Percentiles rank a stretch among this genome's conserved stretches.
Evolutionary conservation across 1,284 basidiomycete species (phyloP).

Genomic region (Mycosarcoma mackinlayi): DNA sequence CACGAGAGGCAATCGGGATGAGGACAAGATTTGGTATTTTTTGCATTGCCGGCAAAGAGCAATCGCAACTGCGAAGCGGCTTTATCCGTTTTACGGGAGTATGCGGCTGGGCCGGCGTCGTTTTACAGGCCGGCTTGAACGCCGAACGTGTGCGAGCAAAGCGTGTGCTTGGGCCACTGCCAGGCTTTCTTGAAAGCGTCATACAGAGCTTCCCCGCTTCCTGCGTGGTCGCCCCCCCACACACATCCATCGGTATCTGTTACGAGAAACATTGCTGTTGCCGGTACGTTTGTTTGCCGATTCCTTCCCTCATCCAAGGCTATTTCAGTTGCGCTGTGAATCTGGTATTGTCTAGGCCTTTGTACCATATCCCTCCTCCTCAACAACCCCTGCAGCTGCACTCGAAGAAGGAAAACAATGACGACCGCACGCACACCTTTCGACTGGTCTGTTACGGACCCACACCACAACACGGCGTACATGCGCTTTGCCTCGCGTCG

Average conservation of each 20-base stretch:
- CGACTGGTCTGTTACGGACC: slow-evolving; percentile 44
- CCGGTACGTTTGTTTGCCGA: too few relatives aligned
- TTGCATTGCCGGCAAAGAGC: slow-evolving; percentile 7
- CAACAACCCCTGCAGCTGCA: background rate
- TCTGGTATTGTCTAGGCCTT: background rate
- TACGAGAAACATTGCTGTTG: too few relatives aligned
- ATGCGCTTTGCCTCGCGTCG: slow-evolving; percentile 56
- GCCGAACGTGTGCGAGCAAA: background rate
- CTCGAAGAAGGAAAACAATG: too few relatives aligned
- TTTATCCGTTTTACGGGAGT: slow-evolving; percentile 1
- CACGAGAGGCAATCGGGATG: too few relatives aligned
- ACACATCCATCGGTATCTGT: too few relatives aligned
- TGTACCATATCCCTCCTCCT: background rate
- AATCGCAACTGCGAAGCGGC: too few relatives aligned
- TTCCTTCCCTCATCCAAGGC: background rate
- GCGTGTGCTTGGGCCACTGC: slow-evolving; percentile 4
- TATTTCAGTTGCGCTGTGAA: background rate
- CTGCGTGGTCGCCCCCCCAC: background rate
- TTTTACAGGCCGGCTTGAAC: slow-evolving; percentile 5
- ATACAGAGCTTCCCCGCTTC: background rate
- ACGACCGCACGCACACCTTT: slow-evolving; percentile 24
- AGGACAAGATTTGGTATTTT: background rate
- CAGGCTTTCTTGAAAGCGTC: background rate
- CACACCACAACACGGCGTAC: slow-evolving; percentile 36
- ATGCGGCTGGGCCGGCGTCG: background rate